Evolutionary conservation across 2,329 filamentous ascomycete species (phyloP).

Genomic region (Didymella keratinophila): DNA sequence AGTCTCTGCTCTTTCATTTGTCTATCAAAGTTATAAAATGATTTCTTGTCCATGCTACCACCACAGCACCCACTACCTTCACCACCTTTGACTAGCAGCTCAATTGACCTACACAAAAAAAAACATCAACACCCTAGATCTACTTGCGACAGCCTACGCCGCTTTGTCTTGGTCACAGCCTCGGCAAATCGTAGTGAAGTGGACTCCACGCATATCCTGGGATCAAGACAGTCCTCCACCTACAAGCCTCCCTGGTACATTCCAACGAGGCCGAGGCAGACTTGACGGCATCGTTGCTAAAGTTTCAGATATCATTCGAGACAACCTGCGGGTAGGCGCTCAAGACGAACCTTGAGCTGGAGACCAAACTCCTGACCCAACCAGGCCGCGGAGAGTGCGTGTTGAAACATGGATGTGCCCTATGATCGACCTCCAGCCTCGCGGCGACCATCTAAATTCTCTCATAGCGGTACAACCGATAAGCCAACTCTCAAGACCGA

Average conservation of each 20-base stretch:
- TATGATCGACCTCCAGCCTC: slow-evolving; percentile 10
- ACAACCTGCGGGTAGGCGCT: background rate
- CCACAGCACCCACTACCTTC: background rate
- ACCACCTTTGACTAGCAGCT: background rate
- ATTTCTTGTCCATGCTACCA: background rate
- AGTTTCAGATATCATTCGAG: background rate
- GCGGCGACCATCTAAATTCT: background rate
- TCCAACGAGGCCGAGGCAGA: slow-evolving; percentile 5
- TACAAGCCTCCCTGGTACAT: background rate
- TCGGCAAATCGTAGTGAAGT: background rate
- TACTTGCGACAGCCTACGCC: background rate
- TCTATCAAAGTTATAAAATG: background rate
- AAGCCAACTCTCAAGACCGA: background rate
- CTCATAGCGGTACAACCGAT: background rate
- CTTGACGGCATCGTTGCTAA: background rate
- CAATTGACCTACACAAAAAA: background rate
- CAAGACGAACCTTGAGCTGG: background rate
- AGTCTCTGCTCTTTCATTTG: background rate
- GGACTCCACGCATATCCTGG: background rate
- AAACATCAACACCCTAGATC: background rate
- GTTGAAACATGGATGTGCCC: slow-evolving; percentile 10
- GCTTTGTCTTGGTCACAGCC: background rate
- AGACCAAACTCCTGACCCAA: background rate
- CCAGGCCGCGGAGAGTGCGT: background rate
- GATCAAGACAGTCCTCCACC: background rate